A percentile compares a stretch with the other conserved stretches of the same genome.
phyloP scores from a whole-genome alignment of 139 green algal genomes.

The Coelastrella sp. region DNA sequence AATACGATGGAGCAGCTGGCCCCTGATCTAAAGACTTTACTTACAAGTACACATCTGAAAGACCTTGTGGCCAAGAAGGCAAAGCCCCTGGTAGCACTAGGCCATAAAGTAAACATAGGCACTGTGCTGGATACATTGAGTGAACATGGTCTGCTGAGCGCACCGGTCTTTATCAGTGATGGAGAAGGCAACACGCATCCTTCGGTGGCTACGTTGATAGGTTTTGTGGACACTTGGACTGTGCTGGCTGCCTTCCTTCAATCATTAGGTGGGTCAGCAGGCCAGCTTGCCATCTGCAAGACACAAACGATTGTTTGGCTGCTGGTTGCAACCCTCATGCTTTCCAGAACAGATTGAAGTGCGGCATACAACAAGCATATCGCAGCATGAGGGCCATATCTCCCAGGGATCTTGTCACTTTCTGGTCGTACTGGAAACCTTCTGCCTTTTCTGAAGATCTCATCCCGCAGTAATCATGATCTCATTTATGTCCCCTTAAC shows the following conservation, averaged over 20 bases:
- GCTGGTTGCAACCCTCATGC: not conserved
- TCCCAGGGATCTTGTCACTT: too few relatives aligned
- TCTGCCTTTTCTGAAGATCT: too few relatives aligned
- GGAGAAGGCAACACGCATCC: not conserved
- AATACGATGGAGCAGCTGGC: not conserved
- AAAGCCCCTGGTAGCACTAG: constrained; percentile 4
- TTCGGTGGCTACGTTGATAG: not conserved
- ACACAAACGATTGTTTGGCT: not conserved
- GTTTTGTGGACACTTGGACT: constrained; percentile 29
- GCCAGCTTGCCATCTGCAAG: not conserved
- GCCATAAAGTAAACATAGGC: not conserved
- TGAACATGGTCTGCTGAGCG: constrained; percentile 4
- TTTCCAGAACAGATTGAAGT: not conserved
- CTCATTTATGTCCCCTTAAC: too few relatives aligned
- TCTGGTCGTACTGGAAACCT: too few relatives aligned
- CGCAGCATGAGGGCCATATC: too few relatives aligned
- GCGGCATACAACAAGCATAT: not conserved
- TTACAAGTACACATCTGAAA: not conserved
- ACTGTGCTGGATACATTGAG: constrained; percentile 24
- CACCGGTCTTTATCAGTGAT: constrained; percentile 14
- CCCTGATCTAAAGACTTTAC: not conserved
- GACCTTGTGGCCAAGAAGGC: constrained; percentile 1
- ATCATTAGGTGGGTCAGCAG: constrained; percentile 3
- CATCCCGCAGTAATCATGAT: too few relatives aligned
- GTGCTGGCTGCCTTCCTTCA: constrained; percentile 40